Evolutionary conservation across 495 filamentous ascomycete genomes (phyloP).

Genomic region (Aspergillus wentii): DNA sequence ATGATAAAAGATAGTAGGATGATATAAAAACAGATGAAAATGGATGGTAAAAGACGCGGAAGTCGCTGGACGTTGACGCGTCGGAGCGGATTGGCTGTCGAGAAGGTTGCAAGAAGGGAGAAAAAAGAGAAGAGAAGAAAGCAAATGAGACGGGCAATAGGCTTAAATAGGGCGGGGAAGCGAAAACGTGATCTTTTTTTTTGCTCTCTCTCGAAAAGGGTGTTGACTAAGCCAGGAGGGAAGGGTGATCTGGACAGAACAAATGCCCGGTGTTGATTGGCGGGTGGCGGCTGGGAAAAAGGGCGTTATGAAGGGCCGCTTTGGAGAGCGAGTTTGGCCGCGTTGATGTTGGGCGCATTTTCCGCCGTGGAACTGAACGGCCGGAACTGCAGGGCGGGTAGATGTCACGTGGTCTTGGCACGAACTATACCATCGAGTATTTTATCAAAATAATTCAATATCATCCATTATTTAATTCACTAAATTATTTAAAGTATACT

Average conservation of each 20-base stretch:
- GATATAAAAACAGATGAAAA: conserved; percentile 21
- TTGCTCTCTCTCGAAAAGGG: no score
- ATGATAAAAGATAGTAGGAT: conserved; percentile 13
- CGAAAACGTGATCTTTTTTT: conserved; percentile 17
- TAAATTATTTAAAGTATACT: no score
- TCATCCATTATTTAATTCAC: no score
- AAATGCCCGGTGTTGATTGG: conserved; percentile 38
- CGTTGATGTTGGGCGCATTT: no score
- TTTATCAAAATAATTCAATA: no score
- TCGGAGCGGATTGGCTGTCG: conserved; percentile 14
- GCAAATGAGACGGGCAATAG: conserved; percentile 12
- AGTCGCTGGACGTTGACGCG: conserved; percentile 20
- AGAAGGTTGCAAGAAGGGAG: conserved; percentile 13
- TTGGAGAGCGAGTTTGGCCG: conserved; percentile 32
- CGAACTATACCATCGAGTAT: no score
- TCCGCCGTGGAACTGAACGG: no score
- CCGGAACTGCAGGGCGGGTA: conserved; percentile 19
- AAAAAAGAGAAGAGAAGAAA: conserved; percentile 23
- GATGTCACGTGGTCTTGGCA: conserved; percentile 21
- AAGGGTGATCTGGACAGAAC: conserved; percentile 12
- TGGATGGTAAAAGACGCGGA: conserved; percentile 22
- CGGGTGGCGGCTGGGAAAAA: conserved; percentile 29
- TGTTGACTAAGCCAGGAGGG: conserved; percentile 25
- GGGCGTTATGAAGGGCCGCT: conserved; percentile 41
- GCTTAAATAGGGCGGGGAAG: conserved; percentile 35